Evolutionary conservation across 164 flowering plant species (phyloP).

Genomic region (Nymphaea colorata): DNA sequence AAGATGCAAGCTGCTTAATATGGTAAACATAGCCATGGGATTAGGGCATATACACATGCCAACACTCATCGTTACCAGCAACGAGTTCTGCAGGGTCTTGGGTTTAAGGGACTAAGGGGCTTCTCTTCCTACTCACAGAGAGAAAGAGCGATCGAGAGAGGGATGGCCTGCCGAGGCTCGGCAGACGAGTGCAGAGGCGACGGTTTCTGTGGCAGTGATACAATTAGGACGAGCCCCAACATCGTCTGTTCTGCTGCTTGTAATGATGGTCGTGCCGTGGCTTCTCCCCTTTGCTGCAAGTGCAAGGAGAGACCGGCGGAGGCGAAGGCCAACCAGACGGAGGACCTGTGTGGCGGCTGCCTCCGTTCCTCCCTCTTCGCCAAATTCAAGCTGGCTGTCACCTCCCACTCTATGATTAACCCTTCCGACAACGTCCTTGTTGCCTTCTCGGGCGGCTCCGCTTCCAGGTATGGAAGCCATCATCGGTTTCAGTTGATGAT

Average conservation of each 20-base stretch:
- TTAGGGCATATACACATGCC: too few relatives aligned
- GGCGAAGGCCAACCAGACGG: slow-evolving; percentile 16
- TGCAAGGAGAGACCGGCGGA: slow-evolving; percentile 44
- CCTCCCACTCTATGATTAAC: slow-evolving; percentile 64
- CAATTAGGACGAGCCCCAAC: not conserved
- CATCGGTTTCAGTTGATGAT: not conserved
- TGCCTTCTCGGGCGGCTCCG: slow-evolving; percentile 90
- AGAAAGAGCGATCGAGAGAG: not conserved
- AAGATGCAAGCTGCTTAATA: too few relatives aligned
- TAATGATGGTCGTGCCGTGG: not conserved
- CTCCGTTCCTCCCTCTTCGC: slow-evolving; percentile 63
- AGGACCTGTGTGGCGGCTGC: slow-evolving; percentile 48
- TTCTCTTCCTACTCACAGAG: too few relatives aligned
- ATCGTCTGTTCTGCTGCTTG: not conserved
- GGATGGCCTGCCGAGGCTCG: not conserved
- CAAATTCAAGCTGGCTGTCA: slow-evolving; percentile 74
- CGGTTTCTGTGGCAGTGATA: not conserved
- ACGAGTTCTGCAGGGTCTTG: too few relatives aligned
- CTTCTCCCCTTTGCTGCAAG: slow-evolving; percentile 39
- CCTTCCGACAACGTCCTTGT: slow-evolving; percentile 81
- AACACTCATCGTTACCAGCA: too few relatives aligned
- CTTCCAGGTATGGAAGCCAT: slow-evolving; percentile 52
- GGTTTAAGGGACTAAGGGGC: too few relatives aligned
- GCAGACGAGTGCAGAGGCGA: not conserved
- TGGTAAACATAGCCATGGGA: too few relatives aligned